phyloP scores from a whole-genome alignment of 2,329 filamentous ascomycete genomes.

The Aureobasidium leucospermi region DNA sequence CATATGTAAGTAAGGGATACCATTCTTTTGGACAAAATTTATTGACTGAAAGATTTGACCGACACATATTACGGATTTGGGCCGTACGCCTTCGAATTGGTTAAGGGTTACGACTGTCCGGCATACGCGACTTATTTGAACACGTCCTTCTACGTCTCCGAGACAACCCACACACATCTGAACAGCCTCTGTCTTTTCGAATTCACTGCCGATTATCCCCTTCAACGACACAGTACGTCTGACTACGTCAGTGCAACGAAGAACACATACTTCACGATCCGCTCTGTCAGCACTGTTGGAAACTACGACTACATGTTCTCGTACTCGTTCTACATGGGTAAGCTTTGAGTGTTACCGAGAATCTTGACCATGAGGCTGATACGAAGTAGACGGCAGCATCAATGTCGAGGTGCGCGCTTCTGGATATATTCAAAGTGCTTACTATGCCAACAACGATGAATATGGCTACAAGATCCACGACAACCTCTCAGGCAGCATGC shows the following conservation, averaged over 20 bases:
- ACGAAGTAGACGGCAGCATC: slow-evolving; percentile 39
- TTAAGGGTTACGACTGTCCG: slow-evolving; percentile 48
- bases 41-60: slow-evolving; percentile 25
- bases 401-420: slow-evolving; percentile 44
- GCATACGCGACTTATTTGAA: slow-evolving; percentile 45
- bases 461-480: slow-evolving; percentile 48
- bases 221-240: slow-evolving; percentile 41
- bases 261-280: slow-evolving; percentile 37
- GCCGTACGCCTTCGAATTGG: slow-evolving; percentile 37
- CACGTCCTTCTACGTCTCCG: slow-evolving; percentile 37
- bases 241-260: slow-evolving; percentile 39
- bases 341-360: not conserved
- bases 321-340: slow-evolving; percentile 40
- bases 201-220: slow-evolving; percentile 41
- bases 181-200: slow-evolving; percentile 52
- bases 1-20: slow-evolving; percentile 25
- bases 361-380: not conserved
- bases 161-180: slow-evolving; percentile 39
- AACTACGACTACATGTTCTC: slow-evolving; percentile 48
- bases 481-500: slow-evolving; percentile 42
- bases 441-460: slow-evolving; percentile 37
- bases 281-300: slow-evolving; percentile 43
- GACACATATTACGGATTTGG: slow-evolving; percentile 45
- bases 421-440: slow-evolving; percentile 47
- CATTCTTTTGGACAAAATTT: slow-evolving; percentile 13